Conservation (phyloP, 208 protist genomes). For the Angomonas ambiguus region DNA sequence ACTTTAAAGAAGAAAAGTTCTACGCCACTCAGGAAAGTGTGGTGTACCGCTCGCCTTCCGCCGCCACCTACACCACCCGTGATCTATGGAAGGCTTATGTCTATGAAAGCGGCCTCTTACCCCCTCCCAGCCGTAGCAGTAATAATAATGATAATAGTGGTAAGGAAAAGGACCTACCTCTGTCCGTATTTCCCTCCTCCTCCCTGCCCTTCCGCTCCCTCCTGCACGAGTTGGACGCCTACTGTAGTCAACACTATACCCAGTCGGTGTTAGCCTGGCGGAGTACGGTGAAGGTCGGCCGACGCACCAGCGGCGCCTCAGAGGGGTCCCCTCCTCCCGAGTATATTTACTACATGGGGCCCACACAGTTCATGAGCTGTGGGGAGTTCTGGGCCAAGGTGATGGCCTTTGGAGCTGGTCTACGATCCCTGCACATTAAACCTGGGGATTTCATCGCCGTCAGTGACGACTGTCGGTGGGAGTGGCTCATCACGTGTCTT, state of each 20-base stretch:
- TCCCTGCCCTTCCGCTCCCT: not conserved
- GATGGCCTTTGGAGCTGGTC: slow-evolving; percentile 39
- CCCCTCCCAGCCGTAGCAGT: too few species aligned
- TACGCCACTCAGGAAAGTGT: slow-evolving; percentile 30
- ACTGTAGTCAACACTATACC: not conserved
- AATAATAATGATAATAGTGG: too few species aligned
- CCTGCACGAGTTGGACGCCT: slow-evolving; percentile 3
- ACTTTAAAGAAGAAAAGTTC: slow-evolving; percentile 15
- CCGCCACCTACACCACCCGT: not conserved
- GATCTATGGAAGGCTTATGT: slow-evolving; percentile 15
- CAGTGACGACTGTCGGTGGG: slow-evolving; percentile 61
- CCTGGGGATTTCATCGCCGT: slow-evolving; percentile 44
- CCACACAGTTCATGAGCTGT: slow-evolving; percentile 42
- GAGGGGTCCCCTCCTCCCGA: not conserved
- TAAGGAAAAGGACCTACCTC: too few species aligned
- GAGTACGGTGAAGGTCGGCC: slow-evolving; percentile 8
- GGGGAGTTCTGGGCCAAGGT: slow-evolving; percentile 45
- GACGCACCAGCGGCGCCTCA: slow-evolving; percentile 11
- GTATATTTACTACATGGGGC: slow-evolving; percentile 37
- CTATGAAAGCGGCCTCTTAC: slow-evolving; percentile 5
- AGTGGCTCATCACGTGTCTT: slow-evolving; percentile 72
- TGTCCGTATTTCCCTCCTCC: not conserved
- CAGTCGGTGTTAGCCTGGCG: slow-evolving; percentile 16
- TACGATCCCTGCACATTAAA: slow-evolving; percentile 41
- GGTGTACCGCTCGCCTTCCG: slow-evolving; percentile 22